Evolutionary conservation across 352 stramenopile genomes (phyloP), one percentile per base, ranked within the genome.

Genomic region (Globisporangium canariense): DNA sequence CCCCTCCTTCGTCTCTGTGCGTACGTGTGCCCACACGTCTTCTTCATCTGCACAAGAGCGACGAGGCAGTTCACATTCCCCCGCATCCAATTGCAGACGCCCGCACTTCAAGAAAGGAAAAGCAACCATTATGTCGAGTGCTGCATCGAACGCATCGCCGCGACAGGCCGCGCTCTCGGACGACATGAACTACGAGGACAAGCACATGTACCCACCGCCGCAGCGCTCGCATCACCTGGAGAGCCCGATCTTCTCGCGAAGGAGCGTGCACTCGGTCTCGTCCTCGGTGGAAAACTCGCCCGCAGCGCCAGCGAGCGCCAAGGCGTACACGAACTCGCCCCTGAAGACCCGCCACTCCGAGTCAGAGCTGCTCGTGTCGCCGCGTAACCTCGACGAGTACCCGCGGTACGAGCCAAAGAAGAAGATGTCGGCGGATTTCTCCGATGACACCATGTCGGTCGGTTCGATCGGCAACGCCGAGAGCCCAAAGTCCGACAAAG

Each of bases 391-490:
- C 11, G 52, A 70, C 11, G 50, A 62, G 59, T 66, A 58, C 43
- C 63, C 56, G 49, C 63, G 49, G 8, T 68, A 45, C 41, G 63
- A 68, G 6, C 13, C 63, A 28, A 53, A 58, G 41, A 70, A 70
- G 50, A 62, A 58, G 36, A 58, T 69, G 46, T 68, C 66, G 20
- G 55, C 61, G 10, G 66, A 71, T 49, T 68, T 68, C 51, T 71
- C 66, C 4, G 73, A 80, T 46, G 70, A 68, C 52, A 76, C 73
- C n/a, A 74, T 71, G 60, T 78, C 70, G 1, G 70, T 62, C n/a
- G 73, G 66, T 1, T 79, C 73, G 7, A 58, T 70, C 41, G 52
- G 58, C 25, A 60, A 57, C 13, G 65, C 51, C n/a, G 70, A 78
- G 28, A 81, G 74, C 52, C 74, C 74, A 25, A 71, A 75, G 40